A percentile compares a stretch with the other conserved stretches of the same genome.
Conservation (phyloP, 225 moss, liverwort and hornwort species). For the Neckera pumila region DNA sequence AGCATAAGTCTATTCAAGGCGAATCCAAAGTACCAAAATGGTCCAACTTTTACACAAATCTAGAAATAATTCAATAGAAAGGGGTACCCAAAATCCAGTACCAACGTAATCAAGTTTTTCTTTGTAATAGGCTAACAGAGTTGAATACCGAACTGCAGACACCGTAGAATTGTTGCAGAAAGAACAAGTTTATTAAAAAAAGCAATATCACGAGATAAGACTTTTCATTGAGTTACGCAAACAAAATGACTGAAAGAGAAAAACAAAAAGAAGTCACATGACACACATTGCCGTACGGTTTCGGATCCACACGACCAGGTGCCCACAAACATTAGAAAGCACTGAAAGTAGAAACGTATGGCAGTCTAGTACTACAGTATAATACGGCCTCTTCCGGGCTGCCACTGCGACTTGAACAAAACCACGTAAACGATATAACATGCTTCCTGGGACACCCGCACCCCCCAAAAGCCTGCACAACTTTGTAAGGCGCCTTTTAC, state of each 20-base stretch:
- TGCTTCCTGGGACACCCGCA: not conserved
- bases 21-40: not conserved
- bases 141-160: not conserved
- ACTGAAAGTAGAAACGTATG: not conserved
- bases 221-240: not conserved
- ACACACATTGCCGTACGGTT: not conserved
- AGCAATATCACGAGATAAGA: not conserved
- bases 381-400: not conserved
- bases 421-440: not conserved
- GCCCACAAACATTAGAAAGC: conserved; percentile 4
- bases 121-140: not conserved
- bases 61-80: not conserved
- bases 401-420: not conserved
- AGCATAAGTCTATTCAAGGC: not conserved
- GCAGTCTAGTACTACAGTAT: not conserved
- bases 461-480: not conserved
- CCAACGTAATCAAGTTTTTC: not conserved
- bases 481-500: not conserved
- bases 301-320: not conserved
- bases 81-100: not conserved
- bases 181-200: not conserved
- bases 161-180: not conserved
- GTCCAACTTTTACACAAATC: not conserved
- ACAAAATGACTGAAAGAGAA: not conserved
- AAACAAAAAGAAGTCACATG: not conserved